These are phyloP conservation scores for Schwanniomyces sp. DNA, from an alignment of 805 yeast species.

Conservation along the genomic window DNA sequence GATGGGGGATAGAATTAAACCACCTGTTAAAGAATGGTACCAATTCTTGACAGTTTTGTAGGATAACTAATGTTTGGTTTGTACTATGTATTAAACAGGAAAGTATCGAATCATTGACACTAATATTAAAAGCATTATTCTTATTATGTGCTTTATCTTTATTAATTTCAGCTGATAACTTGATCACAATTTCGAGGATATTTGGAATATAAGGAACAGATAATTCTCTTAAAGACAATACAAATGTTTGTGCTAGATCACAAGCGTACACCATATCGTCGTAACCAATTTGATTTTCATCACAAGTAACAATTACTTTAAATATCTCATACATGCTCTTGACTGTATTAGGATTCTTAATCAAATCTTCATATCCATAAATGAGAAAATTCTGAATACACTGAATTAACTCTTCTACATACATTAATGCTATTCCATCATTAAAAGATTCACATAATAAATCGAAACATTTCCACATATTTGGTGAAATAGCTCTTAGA, in stretches of 20 bases:
- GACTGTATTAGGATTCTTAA: constrained; percentile 37
- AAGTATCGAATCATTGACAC: constrained; percentile 60
- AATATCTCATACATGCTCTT: constrained; percentile 54
- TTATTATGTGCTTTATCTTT: constrained; percentile 30
- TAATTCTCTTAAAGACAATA: constrained; percentile 54
- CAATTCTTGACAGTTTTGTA: constrained; percentile 47
- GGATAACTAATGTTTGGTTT: constrained; percentile 45
- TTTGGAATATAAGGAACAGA: constrained; percentile 46
- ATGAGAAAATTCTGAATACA: constrained; percentile 73
- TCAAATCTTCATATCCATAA: constrained; percentile 43
- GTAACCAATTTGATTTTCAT: constrained; percentile 46
- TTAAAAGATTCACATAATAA: constrained; percentile 33
- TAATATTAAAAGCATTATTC: constrained; percentile 43
- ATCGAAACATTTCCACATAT: constrained; percentile 73
- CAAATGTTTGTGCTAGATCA: constrained; percentile 63
- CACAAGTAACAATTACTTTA: constrained; percentile 42
- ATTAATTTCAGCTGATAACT: constrained; percentile 25
- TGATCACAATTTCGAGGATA: constrained; percentile 45
- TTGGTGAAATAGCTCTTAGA: constrained; percentile 48
- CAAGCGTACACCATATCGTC: constrained; percentile 60
- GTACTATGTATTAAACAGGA: constrained; percentile 66
- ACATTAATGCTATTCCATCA: constrained; percentile 52
- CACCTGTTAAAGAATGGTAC: constrained; percentile 60
- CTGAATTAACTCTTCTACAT: constrained; percentile 74
- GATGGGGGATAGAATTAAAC: constrained; percentile 56